Conservation (phyloP, 23 red algal genomes). For the Chondrus crispus region DNA sequence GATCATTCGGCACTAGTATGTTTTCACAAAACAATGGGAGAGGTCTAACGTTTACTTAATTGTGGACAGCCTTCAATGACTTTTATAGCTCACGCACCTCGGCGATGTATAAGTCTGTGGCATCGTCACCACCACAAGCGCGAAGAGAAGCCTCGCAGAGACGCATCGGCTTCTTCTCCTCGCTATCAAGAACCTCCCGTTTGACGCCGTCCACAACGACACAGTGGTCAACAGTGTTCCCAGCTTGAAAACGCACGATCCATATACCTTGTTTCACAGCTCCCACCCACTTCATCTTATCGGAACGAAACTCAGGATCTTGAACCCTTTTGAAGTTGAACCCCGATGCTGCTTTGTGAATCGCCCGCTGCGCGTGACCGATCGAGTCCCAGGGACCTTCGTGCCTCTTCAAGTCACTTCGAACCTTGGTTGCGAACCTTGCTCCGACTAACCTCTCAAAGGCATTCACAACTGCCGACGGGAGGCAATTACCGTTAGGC, state of each 20-base stretch:
- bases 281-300: constrained; percentile 5
- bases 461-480: neutral
- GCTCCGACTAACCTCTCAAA: no score
- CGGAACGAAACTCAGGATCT: neutral
- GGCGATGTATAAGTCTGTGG: neutral
- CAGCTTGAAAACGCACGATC: neutral
- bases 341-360: neutral
- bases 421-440: no score
- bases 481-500: neutral
- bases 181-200: constrained; percentile 3
- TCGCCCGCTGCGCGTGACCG: neutral
- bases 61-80: no score
- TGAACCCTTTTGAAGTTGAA: neutral
- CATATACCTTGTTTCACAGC: neutral
- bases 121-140: neutral
- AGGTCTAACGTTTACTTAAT: no score
- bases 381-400: no score
- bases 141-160: neutral
- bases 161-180: neutral
- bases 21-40: no score
- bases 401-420: no score
- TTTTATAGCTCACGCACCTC: constrained; percentile 8
- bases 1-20: no score
- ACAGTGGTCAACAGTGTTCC: constrained; percentile 4
- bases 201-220: neutral